Base-by-base conservation (phyloP, 495 filamentous ascomycete species). In the Trichocladium uniseriatum region DNA sequence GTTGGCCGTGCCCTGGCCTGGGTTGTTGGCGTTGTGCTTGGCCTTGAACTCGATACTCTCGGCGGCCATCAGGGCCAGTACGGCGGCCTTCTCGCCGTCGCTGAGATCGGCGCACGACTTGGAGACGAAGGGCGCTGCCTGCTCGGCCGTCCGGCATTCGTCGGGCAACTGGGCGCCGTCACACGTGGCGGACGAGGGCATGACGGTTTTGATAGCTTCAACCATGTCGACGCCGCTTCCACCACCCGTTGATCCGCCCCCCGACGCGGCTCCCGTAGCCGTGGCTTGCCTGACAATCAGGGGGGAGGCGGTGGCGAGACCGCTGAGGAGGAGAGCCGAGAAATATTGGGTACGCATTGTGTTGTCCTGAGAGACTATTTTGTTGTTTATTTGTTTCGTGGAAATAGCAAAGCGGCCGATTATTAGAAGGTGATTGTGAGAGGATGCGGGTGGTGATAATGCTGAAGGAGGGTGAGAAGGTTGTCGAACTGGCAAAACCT, bases 1-100 rank as follows among this genome's bases (percentile, higher is more conserved):
- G 62, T 88, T 88, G 19, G 82, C 75, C 0, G 87, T 94, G 16
- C 89, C 89, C 61, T 95, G 85, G 1, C 87, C 89, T 53, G 74
- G 31, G 46, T 63, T 29, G 4, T 79, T 74, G 6, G 86, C 22
- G 39, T 87, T 86, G 57, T 71, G 72, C 55, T 80, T 86, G 69
- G 74, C 84, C 58, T 78, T 73, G 66, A 87, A 83, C 24, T 85
- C 75, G 31, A 45, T 77, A 18, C 73, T 78, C 64, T 95, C 89
- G 62, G 79, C 79, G 5, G 79, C 78, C 59, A 88, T 83, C 32
- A 82, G 54, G 2, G 73, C 65, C 46, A 87, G 54, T 9, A 87
- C 48, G 10, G 79, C 85, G 2, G 85, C 80, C 45, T 81, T 78
- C 57, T 84, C 78, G 4, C 66, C 75, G 0, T 62, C 66, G 54